Percentiles rank a stretch among this genome's conserved stretches.
Evolutionary conservation across 2,329 filamentous ascomycete species (phyloP).

Genomic region (Fusarium chaquense): DNA sequence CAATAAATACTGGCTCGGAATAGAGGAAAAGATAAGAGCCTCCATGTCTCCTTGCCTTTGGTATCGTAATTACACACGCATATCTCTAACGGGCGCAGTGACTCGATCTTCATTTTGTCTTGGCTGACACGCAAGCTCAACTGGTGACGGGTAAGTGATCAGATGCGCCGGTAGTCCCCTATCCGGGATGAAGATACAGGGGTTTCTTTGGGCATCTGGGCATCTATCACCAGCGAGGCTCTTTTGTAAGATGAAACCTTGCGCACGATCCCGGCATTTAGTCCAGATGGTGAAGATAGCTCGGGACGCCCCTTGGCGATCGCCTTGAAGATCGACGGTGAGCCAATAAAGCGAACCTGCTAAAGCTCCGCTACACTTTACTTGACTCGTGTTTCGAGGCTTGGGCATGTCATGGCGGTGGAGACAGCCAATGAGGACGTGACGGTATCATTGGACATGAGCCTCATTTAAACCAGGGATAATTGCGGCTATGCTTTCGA

Average conservation of each 20-base stretch:
- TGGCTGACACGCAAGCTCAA: constrained; percentile 24
- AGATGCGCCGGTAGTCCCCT: constrained; percentile 12
- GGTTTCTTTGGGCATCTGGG: neutral
- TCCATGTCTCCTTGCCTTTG: constrained; percentile 4
- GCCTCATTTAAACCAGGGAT: constrained; percentile 1
- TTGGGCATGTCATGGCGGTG: constrained; percentile 11
- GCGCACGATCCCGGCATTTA: neutral
- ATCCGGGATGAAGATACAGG: neutral
- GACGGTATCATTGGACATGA: constrained; percentile 3
- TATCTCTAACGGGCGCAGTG: constrained; percentile 2
- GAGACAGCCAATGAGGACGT: neutral
- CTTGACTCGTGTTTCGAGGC: constrained; percentile 29
- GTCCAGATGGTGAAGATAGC: neutral
- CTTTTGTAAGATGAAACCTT: neutral
- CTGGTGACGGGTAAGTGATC: constrained; percentile 12
- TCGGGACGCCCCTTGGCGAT: constrained; percentile 18
- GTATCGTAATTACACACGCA: constrained; percentile 15
- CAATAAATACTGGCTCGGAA: constrained; percentile 11
- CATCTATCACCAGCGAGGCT: neutral
- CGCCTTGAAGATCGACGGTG: constrained; percentile 30
- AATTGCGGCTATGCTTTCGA: constrained; percentile 12
- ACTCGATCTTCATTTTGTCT: constrained; percentile 27
- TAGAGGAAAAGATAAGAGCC: constrained; percentile 12
- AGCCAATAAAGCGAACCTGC: constrained; percentile 19
- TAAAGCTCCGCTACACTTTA: constrained; percentile 6